A percentile compares a stretch with the other conserved stretches of the same genome.
Conservation (phyloP, 495 filamentous ascomycete genomes). For the Elaphomyces granulatus region DNA sequence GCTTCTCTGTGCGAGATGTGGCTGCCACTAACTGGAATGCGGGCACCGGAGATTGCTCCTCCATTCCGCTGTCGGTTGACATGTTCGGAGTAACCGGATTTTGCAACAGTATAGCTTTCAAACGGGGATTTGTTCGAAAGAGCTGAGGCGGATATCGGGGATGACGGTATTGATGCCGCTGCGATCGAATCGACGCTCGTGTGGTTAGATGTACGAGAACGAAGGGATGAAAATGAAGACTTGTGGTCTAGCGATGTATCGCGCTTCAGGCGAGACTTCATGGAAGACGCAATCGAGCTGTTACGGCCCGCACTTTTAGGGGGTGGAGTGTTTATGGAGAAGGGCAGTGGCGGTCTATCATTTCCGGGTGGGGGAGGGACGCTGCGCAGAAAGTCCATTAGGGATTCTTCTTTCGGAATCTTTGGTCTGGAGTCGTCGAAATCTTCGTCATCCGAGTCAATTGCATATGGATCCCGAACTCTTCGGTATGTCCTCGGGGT, state of each 20-base stretch:
- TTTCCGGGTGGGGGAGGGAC: slow-evolving; percentile 56
- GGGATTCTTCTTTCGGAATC: slow-evolving; percentile 48
- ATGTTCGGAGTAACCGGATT: slow-evolving; percentile 28
- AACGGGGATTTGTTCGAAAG: slow-evolving; percentile 4
- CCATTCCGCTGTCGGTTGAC: slow-evolving; percentile 24
- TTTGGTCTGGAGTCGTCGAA: slow-evolving; percentile 36
- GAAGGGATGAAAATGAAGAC: slow-evolving; percentile 22
- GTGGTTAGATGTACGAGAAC: slow-evolving; percentile 10
- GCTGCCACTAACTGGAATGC: slow-evolving; percentile 24
- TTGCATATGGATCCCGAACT: slow-evolving; percentile 78
- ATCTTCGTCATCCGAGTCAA: slow-evolving; percentile 72
- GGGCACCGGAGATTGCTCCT: slow-evolving; percentile 8
- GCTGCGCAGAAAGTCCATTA: slow-evolving; percentile 79
- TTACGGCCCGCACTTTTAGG: slow-evolving; percentile 36
- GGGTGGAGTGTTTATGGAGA: slow-evolving; percentile 13
- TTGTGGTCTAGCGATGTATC: slow-evolving; percentile 19
- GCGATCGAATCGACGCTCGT: too few relatives aligned
- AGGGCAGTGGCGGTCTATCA: slow-evolving; percentile 29
- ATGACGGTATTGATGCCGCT: slow-evolving; percentile 3
- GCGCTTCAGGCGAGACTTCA: slow-evolving; percentile 50
- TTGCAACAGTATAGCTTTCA: slow-evolving; percentile 9
- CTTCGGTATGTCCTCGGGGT: slow-evolving; percentile 51
- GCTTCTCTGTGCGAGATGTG: slow-evolving; percentile 18
- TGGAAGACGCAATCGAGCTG: slow-evolving; percentile 26
- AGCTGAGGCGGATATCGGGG: not conserved